Conservation (phyloP, 2,329 filamentous ascomycete genomes). For the Penicillium sp. region DNA sequence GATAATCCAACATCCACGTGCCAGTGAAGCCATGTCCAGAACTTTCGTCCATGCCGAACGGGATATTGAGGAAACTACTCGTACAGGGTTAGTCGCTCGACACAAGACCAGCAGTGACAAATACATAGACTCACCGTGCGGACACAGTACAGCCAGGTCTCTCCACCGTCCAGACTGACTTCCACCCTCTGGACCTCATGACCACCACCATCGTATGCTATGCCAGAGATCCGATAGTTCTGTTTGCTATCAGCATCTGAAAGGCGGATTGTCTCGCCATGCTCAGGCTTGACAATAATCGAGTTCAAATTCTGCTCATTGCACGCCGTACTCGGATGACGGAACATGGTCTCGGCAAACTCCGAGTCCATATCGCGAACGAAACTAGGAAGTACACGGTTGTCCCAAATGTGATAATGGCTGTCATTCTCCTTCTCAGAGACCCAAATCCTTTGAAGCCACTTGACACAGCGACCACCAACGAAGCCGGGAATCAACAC, state of each 20-base stretch:
- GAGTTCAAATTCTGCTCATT: conserved; percentile 55
- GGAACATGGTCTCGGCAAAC: conserved; percentile 50
- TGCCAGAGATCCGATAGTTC: conserved; percentile 50
- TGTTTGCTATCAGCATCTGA: conserved; percentile 39
- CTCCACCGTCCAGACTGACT: conserved; percentile 50
- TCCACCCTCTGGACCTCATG: conserved; percentile 54
- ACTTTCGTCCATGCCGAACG: conserved; percentile 55
- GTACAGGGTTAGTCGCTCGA: not conserved
- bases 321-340: conserved; percentile 52
- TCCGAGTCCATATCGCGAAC: conserved; percentile 53
- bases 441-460: conserved; percentile 30
- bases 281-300: conserved; percentile 49
- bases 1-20: conserved; percentile 51
- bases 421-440: conserved; percentile 44
- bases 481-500: conserved; percentile 1
- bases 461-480: not conserved
- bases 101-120: not conserved
- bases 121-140: conserved; percentile 35
- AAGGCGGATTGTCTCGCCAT: conserved; percentile 49
- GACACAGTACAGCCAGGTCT: conserved; percentile 54
- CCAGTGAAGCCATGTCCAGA: conserved; percentile 59
- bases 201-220: conserved; percentile 54
- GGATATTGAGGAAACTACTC: conserved; percentile 50
- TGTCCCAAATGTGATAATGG: conserved; percentile 54
- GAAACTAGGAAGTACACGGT: conserved; percentile 51